These are phyloP conservation scores for Gossypium turneri DNA, from an alignment of 345 rosid genomes.

Conservation along the genomic window DNA sequence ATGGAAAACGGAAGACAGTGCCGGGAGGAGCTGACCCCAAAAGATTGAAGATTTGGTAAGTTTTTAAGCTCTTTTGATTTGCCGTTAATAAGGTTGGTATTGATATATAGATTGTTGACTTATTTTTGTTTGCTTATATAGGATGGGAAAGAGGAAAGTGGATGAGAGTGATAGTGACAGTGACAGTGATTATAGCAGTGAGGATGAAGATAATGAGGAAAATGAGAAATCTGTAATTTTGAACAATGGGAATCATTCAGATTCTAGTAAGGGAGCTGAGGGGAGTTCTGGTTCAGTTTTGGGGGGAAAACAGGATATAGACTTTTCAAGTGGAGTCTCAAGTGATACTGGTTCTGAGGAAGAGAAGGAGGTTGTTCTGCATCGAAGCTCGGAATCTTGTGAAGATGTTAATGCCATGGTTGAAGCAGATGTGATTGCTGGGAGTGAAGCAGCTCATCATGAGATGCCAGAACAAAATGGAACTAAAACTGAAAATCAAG, in stretches of 20 bases:
- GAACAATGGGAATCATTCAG: constrained; percentile 36
- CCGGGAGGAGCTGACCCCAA: constrained; percentile 35
- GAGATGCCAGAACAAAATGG: constrained; percentile 25
- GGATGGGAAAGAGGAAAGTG: constrained; percentile 73
- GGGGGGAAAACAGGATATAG: constrained; percentile 36
- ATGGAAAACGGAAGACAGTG: constrained; percentile 42
- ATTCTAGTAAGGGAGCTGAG: constrained; percentile 45
- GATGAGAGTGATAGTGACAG: constrained; percentile 46
- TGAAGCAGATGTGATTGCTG: constrained; percentile 23
- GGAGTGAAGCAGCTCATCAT: constrained; percentile 23
- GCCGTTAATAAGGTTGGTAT: not conserved
- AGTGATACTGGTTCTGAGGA: constrained; percentile 56
- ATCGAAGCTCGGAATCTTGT: constrained; percentile 23
- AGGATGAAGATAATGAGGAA: constrained; percentile 49
- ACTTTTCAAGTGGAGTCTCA: constrained; percentile 38
- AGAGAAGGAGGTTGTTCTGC: constrained; percentile 39
- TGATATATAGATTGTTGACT: not conserved
- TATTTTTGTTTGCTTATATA: constrained; percentile 8
- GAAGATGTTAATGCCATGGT: constrained; percentile 22
- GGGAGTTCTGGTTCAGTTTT: constrained; percentile 57
- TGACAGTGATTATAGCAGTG: constrained; percentile 46
- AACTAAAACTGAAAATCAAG: constrained; percentile 18
- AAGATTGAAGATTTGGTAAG: constrained; percentile 63
- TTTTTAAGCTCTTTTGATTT: not conserved
- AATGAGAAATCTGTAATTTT: constrained; percentile 58